These are phyloP conservation scores for Trematosphaeria pertusa DNA, from an alignment of 2,329 filamentous ascomycete genomes.

Conservation along the genomic window DNA sequence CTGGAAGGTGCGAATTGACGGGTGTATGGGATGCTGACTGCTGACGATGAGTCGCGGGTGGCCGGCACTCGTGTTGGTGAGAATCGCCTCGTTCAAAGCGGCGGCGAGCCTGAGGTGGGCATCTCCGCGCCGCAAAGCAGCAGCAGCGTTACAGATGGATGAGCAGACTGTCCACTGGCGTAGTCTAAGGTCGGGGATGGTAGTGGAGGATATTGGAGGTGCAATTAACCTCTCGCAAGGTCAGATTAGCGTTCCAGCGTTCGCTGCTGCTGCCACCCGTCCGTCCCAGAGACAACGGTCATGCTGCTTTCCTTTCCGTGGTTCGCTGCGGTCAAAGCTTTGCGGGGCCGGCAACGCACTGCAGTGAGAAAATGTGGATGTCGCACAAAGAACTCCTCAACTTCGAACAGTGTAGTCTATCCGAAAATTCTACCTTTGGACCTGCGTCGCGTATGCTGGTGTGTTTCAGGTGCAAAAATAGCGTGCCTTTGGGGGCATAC, in stretches of 20 bases:
- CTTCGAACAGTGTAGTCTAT: no score
- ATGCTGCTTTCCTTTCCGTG: conserved; percentile 8
- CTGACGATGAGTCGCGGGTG: conserved; percentile 8
- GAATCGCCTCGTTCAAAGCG: no score
- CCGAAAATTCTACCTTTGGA: no score
- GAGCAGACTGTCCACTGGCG: conserved; percentile 9
- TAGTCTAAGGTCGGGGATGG: conserved; percentile 5
- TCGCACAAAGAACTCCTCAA: conserved; percentile 3
- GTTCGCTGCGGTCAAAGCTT: background rate
- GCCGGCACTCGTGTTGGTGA: conserved; percentile 1
- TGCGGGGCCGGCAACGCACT: no score
- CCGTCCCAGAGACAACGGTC: conserved; percentile 11
- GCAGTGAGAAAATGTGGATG: no score
- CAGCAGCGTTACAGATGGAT: background rate
- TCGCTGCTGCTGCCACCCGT: conserved; percentile 13
- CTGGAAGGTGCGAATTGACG: conserved; percentile 19
- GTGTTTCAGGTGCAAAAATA: conserved; percentile 21
- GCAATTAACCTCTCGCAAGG: conserved; percentile 29
- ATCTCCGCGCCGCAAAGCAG: conserved; percentile 8
- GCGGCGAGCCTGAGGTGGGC: no score
- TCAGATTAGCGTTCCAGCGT: conserved; percentile 33
- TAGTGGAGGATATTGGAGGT: conserved; percentile 20
- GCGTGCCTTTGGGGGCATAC: conserved; percentile 6
- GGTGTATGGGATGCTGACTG: conserved; percentile 5
- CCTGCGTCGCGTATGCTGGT: conserved; percentile 9